Conservation (phyloP, 108 stramenopile genomes). For the Cyclostephanos tholiformis region DNA sequence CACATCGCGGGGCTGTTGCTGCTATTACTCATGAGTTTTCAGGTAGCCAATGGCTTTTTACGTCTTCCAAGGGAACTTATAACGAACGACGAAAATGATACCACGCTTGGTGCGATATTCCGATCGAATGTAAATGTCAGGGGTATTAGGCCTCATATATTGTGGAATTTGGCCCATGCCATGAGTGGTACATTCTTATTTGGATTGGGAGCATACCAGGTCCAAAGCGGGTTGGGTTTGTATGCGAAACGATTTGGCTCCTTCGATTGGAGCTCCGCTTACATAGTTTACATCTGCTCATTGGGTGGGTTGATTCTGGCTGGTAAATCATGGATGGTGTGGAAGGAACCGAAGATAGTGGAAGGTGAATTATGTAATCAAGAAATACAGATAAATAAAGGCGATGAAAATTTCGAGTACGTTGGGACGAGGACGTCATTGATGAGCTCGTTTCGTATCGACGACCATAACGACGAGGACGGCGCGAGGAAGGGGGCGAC, state of each 20-base stretch:
- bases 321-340: conserved; percentile 15
- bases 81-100: conserved; percentile 8
- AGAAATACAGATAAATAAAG: background rate
- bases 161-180: conserved; percentile 51
- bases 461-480: too few species aligned
- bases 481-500: too few species aligned
- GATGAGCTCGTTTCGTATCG: too few species aligned
- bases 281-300: conserved; percentile 9
- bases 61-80: conserved; percentile 47
- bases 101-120: background rate
- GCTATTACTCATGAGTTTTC: conserved; percentile 34
- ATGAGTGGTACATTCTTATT: conserved; percentile 24
- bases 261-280: background rate
- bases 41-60: conserved; percentile 17
- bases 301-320: background rate
- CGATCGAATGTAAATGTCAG: conserved; percentile 2
- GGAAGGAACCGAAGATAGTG: conserved; percentile 5
- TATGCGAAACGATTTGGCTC: conserved; percentile 22
- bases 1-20: conserved; percentile 46
- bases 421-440: too few species aligned
- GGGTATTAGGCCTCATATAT: conserved; percentile 26
- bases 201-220: conserved; percentile 50
- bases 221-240: conserved; percentile 48
- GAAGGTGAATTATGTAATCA: background rate
- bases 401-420: background rate